Percentiles rank a stretch among this genome's conserved stretches.
Evolutionary conservation across 768 basidiomycete genomes (phyloP).

Genomic region (Podaxis rugospora): DNA sequence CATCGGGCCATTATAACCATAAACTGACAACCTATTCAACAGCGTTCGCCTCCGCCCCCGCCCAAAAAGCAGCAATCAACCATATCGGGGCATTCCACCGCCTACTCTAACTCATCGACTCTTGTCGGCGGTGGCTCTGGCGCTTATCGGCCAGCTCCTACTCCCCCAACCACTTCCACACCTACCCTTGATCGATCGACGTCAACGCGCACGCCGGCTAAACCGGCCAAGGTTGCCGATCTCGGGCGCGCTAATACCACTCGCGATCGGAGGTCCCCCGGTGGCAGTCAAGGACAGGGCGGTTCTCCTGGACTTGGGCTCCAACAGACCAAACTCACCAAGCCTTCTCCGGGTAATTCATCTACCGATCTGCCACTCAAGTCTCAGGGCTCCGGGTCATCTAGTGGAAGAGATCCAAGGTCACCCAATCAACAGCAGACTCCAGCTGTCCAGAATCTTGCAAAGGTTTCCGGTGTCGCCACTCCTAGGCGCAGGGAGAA

Average conservation of each 20-base stretch:
- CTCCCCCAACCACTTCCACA: slow-evolving; percentile 59
- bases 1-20: slow-evolving; percentile 9
- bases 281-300: slow-evolving; percentile 17
- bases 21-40: slow-evolving; percentile 10
- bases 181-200: slow-evolving; percentile 83
- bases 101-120: slow-evolving; percentile 21
- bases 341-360: slow-evolving; percentile 55
- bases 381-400: slow-evolving; percentile 20
- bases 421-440: slow-evolving; percentile 37
- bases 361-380: slow-evolving; percentile 54
- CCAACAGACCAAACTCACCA: slow-evolving; percentile 33
- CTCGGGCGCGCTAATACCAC: slow-evolving; percentile 70
- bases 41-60: slow-evolving; percentile 49
- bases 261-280: slow-evolving; percentile 54
- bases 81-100: slow-evolving; percentile 23
- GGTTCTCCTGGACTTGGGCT: slow-evolving; percentile 16
- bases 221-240: slow-evolving; percentile 42
- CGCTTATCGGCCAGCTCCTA: slow-evolving; percentile 72
- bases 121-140: slow-evolving; percentile 36
- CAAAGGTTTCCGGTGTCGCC: slow-evolving; percentile 68
- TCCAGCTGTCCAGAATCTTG: slow-evolving; percentile 59
- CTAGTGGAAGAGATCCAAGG: slow-evolving; percentile 28
- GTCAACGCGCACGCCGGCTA: slow-evolving; percentile 72
- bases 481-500: slow-evolving; percentile 86
- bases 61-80: slow-evolving; percentile 36